phyloP scores from a whole-genome alignment of 441 rosid species.

The Populus trichocarpa region DNA sequence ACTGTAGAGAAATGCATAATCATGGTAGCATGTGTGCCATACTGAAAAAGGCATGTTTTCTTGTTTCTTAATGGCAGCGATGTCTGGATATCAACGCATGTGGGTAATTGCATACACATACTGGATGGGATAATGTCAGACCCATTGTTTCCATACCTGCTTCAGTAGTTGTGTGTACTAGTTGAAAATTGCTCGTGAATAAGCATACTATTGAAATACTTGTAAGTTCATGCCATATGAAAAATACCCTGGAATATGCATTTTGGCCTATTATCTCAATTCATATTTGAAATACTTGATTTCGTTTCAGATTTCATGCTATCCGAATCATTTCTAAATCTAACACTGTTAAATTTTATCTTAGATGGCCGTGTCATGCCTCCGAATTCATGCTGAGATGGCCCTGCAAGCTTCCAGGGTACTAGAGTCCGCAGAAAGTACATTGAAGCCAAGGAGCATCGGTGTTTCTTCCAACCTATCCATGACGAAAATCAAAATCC shows the following conservation, averaged over 20 bases:
- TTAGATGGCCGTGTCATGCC: constrained; percentile 92
- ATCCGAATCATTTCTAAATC: background rate
- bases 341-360: background rate
- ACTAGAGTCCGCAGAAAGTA: constrained; percentile 47
- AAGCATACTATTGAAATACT: background rate
- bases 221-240: background rate
- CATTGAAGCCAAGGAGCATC: constrained; percentile 33
- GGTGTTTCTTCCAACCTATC: constrained; percentile 34
- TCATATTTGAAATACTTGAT: background rate
- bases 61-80: background rate
- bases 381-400: constrained; percentile 89
- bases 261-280: background rate
- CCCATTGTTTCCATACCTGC: background rate
- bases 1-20: too few relatives aligned
- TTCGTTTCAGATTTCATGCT: background rate
- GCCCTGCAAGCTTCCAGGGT: constrained; percentile 94
- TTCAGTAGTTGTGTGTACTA: background rate
- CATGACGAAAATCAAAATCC: constrained; percentile 47
- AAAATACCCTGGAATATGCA: background rate
- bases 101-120: background rate
- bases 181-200: background rate
- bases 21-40: too few relatives aligned
- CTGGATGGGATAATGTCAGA: background rate
- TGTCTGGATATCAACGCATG: background rate
- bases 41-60: background rate